Evolutionary conservation across 371 early-diverging fungal species (phyloP), one percentile per base, ranked within the genome.

Genomic region (Sporodiniella umbellata): DNA sequence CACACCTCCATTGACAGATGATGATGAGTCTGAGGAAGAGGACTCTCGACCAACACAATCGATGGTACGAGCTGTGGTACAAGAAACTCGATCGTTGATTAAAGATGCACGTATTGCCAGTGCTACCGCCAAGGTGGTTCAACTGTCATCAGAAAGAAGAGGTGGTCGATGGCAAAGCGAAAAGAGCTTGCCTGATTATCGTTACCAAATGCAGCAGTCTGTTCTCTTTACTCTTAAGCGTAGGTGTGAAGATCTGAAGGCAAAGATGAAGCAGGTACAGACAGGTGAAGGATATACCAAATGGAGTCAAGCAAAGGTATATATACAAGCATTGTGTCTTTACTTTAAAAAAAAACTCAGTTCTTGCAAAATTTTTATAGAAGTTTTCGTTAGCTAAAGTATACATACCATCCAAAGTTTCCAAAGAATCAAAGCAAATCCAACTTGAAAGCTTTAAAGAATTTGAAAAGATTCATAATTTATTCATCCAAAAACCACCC

Each of bases 171-270:
- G 89, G 89, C 74, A 73, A 51, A 80, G 86, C 17, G 63, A 71
- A 17, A 67, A 75, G 54, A 68, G 60, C 12, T 62, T 70, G 23
- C 87, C 89, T 5, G 78, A 80, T 49, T 88, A 81, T 62, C 83
- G 83, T 43, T 84, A 84, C 66, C 84, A 85, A 53, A 69, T 75
- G 53, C 88, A 88, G 51, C 87, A 88, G 64, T 79, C 88, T 12
- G 80, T 84, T 14, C 43, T 85, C 39, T 61, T 78, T 51, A 85
- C 84, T 30, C 69, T 85, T 21, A 79, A 80, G 37, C 72, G 79
- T 53, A 70, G 86, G 40, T 79, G 81, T 51, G 64, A 68, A 24
- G 75, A 76, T 50, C 64, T 85, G 44, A 72, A 75, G 43, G 57
- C 67, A 25, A 71, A 79, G 46, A 52, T 73, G 33, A 51, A 53